Base-by-base conservation (phyloP, 2,329 filamentous ascomycete species). In the Epichloe festucae region DNA sequence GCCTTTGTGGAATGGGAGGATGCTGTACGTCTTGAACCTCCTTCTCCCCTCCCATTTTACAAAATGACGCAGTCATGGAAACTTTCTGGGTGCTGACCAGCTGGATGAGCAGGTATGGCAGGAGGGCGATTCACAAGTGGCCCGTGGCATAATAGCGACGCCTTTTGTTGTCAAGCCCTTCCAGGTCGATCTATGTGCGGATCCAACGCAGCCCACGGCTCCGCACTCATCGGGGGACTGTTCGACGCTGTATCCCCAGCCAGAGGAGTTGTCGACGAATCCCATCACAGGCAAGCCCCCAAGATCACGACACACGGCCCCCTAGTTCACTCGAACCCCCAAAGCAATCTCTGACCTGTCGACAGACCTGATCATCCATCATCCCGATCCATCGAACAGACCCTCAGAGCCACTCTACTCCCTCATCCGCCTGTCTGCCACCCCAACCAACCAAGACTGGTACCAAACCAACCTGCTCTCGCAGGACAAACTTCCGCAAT, bases 1-100 rank as follows among this genome's bases (percentile, higher is more conserved):
- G 71, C 77, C 1, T 78, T 79, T 55, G 64, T 81, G 14, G 71
- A 73, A 48, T 81, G 77, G 69, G 78, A 81, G 57, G 70, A 78
- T 46, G 66, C 63, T 41, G 75, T 76, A 64, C 43, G 70, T 50
- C 41, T 3, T 21, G 41, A 11, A 12, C 14, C n/a, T 19, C 41
- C 41, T 14, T 6, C 2, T 21, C 8, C 5, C 21, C 19, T 5
- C 21, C 19, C 10, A 27, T 23, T 3, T 11, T 11, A 4, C 27
- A 31, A 11, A 11, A 10, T 31, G 27, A 10, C 27, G 8, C 3
- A 4, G 27, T 31, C 27, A 10, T 1, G 27, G 8, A 11, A 10
- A 8, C 23, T 21, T 21, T 10, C 3, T 27, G 19, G 14, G 27
- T 21, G 17, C 39, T 23, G 17, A 43, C 47, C 19, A n/a, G 6